Percentiles rank a stretch among this genome's conserved stretches.
phyloP scores from a whole-genome alignment of 805 yeast species.

The Yarrowia sp. region DNA sequence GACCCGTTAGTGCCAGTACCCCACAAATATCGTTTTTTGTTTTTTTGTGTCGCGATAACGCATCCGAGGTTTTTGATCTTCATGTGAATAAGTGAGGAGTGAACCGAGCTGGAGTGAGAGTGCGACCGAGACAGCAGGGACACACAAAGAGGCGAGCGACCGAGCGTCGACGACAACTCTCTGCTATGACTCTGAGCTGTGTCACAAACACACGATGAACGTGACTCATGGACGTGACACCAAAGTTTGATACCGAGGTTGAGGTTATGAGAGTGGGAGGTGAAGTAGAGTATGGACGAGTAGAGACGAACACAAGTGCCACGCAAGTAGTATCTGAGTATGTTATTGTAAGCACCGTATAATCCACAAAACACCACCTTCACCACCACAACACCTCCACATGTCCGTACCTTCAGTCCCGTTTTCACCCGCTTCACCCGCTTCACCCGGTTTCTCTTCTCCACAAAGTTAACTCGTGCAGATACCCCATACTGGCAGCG shows the following conservation, averaged over 20 bases:
- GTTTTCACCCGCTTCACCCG: neutral
- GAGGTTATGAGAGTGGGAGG: neutral
- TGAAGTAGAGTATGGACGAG: too few relatives aligned
- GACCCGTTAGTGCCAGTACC: neutral
- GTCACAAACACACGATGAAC: neutral
- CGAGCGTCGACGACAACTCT: too few relatives aligned
- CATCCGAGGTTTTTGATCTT: neutral
- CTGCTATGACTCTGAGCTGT: too few relatives aligned
- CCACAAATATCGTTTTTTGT: neutral
- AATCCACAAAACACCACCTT: too few relatives aligned
- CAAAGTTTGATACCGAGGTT: neutral
- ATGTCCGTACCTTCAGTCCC: neutral
- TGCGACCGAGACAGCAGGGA: too few relatives aligned
- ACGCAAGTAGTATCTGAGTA: too few relatives aligned
- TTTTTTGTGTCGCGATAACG: neutral
- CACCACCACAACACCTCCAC: too few relatives aligned
- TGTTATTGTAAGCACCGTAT: too few relatives aligned
- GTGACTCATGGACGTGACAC: neutral
- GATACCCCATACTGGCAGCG: constrained; percentile 25
- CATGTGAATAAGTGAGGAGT: neutral
- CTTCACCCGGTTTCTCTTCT: too few relatives aligned
- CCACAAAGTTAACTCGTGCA: constrained; percentile 5
- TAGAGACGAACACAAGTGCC: too few relatives aligned
- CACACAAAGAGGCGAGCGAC: too few relatives aligned
- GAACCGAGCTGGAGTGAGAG: too few relatives aligned